Conservation (phyloP, 805 yeast genomes). For the Lipomyces spencermartinsiae region DNA sequence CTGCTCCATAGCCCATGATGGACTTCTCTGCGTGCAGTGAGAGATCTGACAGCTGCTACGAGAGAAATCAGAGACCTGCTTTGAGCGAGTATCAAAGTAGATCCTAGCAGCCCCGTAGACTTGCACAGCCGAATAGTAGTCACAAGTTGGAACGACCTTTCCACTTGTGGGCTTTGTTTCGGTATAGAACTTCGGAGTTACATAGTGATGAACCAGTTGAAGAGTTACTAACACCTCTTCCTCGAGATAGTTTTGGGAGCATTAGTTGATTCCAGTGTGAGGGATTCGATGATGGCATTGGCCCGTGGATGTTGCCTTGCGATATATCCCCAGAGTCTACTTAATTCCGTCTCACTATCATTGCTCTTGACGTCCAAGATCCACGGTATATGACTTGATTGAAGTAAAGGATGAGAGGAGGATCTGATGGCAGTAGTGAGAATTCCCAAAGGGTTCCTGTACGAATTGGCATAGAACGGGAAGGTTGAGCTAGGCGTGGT, state of each 20-base stretch:
- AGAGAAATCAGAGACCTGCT: slow-evolving; percentile 44
- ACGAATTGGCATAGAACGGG: slow-evolving; percentile 45
- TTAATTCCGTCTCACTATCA: slow-evolving; percentile 49
- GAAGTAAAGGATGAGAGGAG: slow-evolving; percentile 47
- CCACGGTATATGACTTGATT: slow-evolving; percentile 67
- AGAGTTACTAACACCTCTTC: slow-evolving; percentile 57
- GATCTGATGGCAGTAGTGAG: slow-evolving; percentile 46
- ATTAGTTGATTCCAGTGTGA: not conserved
- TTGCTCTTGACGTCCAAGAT: slow-evolving; percentile 45
- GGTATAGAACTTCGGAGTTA: slow-evolving; percentile 67
- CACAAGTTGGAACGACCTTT: slow-evolving; percentile 76
- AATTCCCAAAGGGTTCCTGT: slow-evolving; percentile 59
- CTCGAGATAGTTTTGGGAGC: slow-evolving; percentile 44
- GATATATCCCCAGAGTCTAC: slow-evolving; percentile 59
- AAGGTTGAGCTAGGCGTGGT: slow-evolving; percentile 38
- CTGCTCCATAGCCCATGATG: slow-evolving; percentile 29
- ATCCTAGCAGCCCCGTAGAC: slow-evolving; percentile 58
- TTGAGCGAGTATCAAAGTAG: slow-evolving; percentile 47
- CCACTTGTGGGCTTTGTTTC: slow-evolving; percentile 59
- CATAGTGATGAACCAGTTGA: slow-evolving; percentile 57
- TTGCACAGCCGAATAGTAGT: slow-evolving; percentile 64
- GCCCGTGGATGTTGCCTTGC: slow-evolving; percentile 62
- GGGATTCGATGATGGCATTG: slow-evolving; percentile 41
- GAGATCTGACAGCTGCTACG: slow-evolving; percentile 53
- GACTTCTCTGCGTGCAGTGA: slow-evolving; percentile 57